Evolutionary conservation across 2,329 filamentous ascomycete genomes (phyloP).

Genomic region (Talaromyces sp.): DNA sequence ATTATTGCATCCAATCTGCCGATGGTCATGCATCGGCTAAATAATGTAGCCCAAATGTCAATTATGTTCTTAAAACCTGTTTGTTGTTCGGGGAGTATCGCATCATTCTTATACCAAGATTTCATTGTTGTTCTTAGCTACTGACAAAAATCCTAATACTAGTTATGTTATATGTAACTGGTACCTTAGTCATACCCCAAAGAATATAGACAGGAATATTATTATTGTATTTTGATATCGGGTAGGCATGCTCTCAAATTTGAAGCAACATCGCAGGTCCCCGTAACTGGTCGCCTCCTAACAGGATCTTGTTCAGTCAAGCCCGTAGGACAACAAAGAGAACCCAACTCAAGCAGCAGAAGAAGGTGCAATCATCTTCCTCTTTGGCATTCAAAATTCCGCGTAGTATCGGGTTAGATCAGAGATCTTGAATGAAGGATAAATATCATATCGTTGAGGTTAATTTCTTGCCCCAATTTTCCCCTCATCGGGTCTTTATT

Average conservation of each 20-base stretch:
- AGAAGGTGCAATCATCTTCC: background rate
- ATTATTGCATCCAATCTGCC: background rate
- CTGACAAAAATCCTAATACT: no score
- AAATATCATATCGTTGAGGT: background rate
- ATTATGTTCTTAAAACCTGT: background rate
- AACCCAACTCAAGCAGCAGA: background rate
- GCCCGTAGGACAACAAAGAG: background rate
- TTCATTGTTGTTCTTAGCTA: no score
- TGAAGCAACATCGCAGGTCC: background rate
- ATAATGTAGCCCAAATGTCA: background rate
- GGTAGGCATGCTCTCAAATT: background rate
- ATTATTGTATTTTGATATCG: no score
- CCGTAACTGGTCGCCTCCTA: background rate
- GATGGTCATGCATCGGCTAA: background rate
- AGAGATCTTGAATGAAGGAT: background rate
- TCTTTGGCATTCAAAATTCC: background rate
- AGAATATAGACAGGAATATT: no score
- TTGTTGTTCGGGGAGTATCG: background rate
- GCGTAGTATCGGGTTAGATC: background rate
- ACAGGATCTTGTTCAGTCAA: background rate
- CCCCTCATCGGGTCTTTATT: background rate
- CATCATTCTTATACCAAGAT: background rate
- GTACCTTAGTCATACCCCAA: no score
- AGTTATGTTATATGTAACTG: no score
- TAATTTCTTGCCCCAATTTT: background rate